A percentile compares a stretch with the other conserved stretches of the same genome.
Conservation (phyloP, 129 eudicot species). For the Pittosporum tobira region DNA sequence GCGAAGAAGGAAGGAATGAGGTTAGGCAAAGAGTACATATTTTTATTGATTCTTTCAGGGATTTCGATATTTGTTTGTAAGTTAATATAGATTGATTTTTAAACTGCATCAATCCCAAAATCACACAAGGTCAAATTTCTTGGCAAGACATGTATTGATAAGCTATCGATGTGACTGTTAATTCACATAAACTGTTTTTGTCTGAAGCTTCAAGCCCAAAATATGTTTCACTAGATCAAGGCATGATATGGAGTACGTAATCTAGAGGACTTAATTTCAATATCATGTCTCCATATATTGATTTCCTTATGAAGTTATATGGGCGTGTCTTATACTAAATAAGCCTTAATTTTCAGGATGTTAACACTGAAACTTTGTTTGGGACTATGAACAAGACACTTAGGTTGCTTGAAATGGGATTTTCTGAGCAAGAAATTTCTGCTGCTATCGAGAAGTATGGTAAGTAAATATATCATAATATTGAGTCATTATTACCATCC, state of each 20-base stretch:
- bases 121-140: too few species aligned
- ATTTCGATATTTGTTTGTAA: background rate
- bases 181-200: too few species aligned
- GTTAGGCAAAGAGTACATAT: slow-evolving; percentile 12
- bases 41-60: background rate
- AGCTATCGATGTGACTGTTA: too few species aligned
- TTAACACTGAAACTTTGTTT: slow-evolving; percentile 57
- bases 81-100: too few species aligned
- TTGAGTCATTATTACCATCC: background rate
- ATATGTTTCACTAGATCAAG: background rate
- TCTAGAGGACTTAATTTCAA: background rate
- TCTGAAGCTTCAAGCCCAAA: background rate
- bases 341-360: slow-evolving; percentile 33
- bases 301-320: slow-evolving; percentile 9
- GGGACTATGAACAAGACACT: slow-evolving; percentile 97
- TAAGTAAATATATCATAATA: slow-evolving; percentile 26
- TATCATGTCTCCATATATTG: slow-evolving; percentile 5
- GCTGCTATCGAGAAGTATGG: slow-evolving; percentile 81
- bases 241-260: background rate
- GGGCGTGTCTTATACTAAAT: slow-evolving; percentile 13
- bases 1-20: slow-evolving; percentile 32
- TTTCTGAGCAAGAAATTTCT: slow-evolving; percentile 72
- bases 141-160: too few species aligned
- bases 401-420: slow-evolving; percentile 76
- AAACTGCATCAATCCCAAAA: background rate